Evolutionary conservation across 2,329 filamentous ascomycete species (phyloP), one percentile per base, ranked within the genome.

Genomic region (Aspergillus luchuensis): DNA sequence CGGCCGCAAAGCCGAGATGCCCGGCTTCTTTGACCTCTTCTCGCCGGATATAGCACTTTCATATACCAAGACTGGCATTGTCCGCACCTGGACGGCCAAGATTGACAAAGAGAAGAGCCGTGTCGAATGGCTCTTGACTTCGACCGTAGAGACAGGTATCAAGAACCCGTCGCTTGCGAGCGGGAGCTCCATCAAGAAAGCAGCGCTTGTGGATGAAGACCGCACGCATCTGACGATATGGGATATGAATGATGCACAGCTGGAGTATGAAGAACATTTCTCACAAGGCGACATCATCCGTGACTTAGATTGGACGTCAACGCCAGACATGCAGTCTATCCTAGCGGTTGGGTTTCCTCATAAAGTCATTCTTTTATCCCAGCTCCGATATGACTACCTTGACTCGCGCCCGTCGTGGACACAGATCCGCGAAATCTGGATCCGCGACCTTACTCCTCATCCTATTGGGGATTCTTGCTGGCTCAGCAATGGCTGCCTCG

Each of bases 301-400:
- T 64, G 93, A 97, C 74, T 84, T 97, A 11, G 92, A 97, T 74
- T 97, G 94, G 94, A 94, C 92, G 0, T 94, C 91, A 3, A 97
- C 93, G 0, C 92, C 92, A 0, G 91, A 96, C 73, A 88, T 87
- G 52, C 92, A 97, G 71, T 94, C 91, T 1, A 92, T 97, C 58
- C 81, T 97, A 19, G 91, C 93, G 1, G 91, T 97, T n/a, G 92
- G 93, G 0, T 97, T 97, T 71, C 89, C 89, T n/a, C 91, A 93
- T 65, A 87, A 90, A 59, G 89, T 97, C 5, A 78, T 96, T 30
- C 82, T 97, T 2, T 84, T 97, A 25, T 89, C 90, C 5, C 92
- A 97, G 72, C 88, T 96, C 79, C 89, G 93, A 11, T 97, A 95
- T 71, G 92, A 97, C 75, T 97, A 97, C 72, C 82, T 97, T 17